Percentiles rank a stretch among this genome's conserved stretches.
phyloP scores from a whole-genome alignment of 2,329 filamentous ascomycete genomes.

The Diaporthe australafricana region DNA sequence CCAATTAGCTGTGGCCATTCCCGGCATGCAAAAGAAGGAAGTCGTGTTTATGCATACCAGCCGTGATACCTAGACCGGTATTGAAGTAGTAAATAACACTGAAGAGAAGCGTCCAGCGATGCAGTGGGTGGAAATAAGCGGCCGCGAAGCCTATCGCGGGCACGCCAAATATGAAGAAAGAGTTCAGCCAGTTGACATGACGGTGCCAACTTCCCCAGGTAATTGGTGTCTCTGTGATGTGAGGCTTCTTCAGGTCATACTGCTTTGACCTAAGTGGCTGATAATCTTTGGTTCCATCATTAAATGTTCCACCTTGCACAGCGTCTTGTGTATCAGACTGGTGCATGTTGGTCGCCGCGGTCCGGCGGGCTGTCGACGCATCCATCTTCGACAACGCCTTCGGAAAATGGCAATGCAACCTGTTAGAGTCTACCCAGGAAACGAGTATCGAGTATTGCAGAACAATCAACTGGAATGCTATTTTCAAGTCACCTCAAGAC shows the following conservation, averaged over 20 bases:
- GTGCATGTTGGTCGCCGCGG: neutral
- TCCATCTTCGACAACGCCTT: neutral
- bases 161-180: conserved; percentile 81
- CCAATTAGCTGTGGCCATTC: neutral
- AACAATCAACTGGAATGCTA: neutral
- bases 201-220: conserved; percentile 88
- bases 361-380: conserved; percentile 1
- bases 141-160: conserved; percentile 75
- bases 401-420: neutral
- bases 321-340: neutral
- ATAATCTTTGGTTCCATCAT: conserved; percentile 67
- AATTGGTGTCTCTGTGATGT: conserved; percentile 86
- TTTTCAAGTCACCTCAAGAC: no score
- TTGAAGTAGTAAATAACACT: conserved; percentile 85
- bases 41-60: conserved; percentile 51
- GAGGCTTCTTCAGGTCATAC: conserved; percentile 75
- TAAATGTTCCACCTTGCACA: conserved; percentile 29
- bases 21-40: neutral
- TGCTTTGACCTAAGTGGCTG: conserved; percentile 58
- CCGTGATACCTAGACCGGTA: conserved; percentile 84
- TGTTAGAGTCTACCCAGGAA: no score
- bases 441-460: no score
- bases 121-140: conserved; percentile 82
- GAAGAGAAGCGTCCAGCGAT: conserved; percentile 78
- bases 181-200: conserved; percentile 95